Conservation (phyloP, 129 eudicot genomes). For the Artemisia annua region DNA sequence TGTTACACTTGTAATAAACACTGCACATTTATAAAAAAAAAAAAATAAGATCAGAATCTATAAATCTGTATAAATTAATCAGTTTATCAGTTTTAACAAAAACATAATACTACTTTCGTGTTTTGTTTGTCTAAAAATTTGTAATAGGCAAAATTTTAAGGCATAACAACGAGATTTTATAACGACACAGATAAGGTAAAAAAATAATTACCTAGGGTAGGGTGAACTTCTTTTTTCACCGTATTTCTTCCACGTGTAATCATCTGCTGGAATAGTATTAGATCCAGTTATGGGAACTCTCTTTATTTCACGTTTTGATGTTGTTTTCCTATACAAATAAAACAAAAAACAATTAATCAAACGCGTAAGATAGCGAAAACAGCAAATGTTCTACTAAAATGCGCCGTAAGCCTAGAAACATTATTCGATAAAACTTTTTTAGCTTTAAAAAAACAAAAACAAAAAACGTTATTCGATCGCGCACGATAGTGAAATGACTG, state of each 20-base stretch:
- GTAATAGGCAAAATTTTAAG: too few species aligned
- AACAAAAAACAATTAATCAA: background rate
- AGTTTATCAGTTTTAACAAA: too few species aligned
- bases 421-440: background rate
- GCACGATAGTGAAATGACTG: background rate
- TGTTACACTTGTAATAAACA: conserved; percentile 80
- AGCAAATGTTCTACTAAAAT: background rate
- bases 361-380: background rate
- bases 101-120: background rate
- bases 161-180: too few species aligned
- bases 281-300: conserved; percentile 66
- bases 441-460: too few species aligned
- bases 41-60: background rate
- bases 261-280: conserved; percentile 72
- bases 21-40: conserved; percentile 46
- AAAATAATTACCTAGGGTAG: conserved; percentile 55
- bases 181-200: too few species aligned
- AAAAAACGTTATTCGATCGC: background rate
- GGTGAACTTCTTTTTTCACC: conserved; percentile 78
- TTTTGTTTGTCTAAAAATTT: background rate
- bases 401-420: background rate
- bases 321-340: conserved; percentile 71
- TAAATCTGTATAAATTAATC: background rate
- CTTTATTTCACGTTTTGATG: conserved; percentile 39
- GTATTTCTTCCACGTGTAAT: conserved; percentile 85